phyloP scores from a whole-genome alignment of 2,329 filamentous ascomycete species.

The Penicillium griseofulvum region DNA sequence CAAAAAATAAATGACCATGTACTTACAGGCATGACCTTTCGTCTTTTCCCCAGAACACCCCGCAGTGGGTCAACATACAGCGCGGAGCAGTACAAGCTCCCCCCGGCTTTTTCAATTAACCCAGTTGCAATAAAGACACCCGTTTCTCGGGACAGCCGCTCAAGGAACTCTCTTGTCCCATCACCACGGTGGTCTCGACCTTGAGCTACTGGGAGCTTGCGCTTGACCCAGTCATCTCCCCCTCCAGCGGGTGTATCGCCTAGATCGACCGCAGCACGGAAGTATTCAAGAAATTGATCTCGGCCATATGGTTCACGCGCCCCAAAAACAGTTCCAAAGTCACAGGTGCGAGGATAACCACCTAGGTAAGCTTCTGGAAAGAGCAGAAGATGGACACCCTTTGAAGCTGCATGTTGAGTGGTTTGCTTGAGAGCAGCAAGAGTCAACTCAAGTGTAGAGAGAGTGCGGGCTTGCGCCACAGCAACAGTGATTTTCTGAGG shows the following conservation, averaged over 20 bases:
- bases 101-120: conserved; percentile 73
- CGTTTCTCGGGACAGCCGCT: conserved; percentile 70
- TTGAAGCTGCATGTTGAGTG: conserved; percentile 61
- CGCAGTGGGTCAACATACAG: conserved; percentile 75
- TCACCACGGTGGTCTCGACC: conserved; percentile 61
- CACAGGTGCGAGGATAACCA: conserved; percentile 79
- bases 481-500: conserved; percentile 38
- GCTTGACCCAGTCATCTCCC: conserved; percentile 68
- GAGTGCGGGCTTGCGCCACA: conserved; percentile 49
- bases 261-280: conserved; percentile 73
- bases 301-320: conserved; percentile 65
- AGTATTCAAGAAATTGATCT: conserved; percentile 80
- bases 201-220: conserved; percentile 54
- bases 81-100: conserved; percentile 78
- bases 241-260: conserved; percentile 73
- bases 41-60: conserved; percentile 76
- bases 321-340: conserved; percentile 74
- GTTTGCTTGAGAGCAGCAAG: conserved; percentile 64
- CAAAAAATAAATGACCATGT: background rate
- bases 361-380: conserved; percentile 92
- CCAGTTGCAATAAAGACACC: conserved; percentile 81
- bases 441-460: conserved; percentile 52
- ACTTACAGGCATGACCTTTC: conserved; percentile 85
- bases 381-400: conserved; percentile 67
- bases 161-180: conserved; percentile 76